phyloP scores from a whole-genome alignment of 2,329 filamentous ascomycete species.

The Dothiorella sarmentorum region DNA sequence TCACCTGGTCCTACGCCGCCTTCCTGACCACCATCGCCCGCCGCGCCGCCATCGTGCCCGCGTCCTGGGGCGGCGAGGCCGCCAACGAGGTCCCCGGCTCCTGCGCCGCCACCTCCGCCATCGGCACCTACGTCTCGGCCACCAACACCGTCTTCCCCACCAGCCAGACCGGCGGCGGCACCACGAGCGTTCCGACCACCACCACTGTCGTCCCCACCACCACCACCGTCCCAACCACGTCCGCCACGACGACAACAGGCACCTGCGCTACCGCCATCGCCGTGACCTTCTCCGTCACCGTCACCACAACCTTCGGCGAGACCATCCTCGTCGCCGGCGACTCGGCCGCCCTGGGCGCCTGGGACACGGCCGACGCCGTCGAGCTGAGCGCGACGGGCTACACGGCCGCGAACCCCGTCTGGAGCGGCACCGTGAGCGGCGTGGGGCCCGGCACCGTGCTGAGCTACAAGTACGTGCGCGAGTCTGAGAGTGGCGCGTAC shows the following conservation, averaged over 20 bases:
- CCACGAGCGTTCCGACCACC: constrained; percentile 24
- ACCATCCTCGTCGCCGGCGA: constrained; percentile 47
- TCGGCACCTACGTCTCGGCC: constrained; percentile 43
- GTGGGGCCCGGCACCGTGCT: constrained; percentile 42
- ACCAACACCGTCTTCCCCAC: constrained; percentile 39
- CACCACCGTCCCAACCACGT: constrained; percentile 21
- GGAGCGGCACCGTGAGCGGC: constrained; percentile 43
- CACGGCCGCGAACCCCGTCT: constrained; percentile 43
- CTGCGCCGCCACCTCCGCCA: constrained; percentile 34
- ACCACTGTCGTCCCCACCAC: constrained; percentile 20
- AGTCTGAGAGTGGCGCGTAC: constrained; percentile 44
- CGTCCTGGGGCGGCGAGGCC: constrained; percentile 4
- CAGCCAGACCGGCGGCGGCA: constrained; percentile 41
- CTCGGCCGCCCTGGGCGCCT: constrained; percentile 42
- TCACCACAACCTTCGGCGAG: constrained; percentile 48
- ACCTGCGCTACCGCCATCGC: constrained; percentile 30
- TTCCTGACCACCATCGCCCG: constrained; percentile 28
- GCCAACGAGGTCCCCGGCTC: background rate
- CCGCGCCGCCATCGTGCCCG: constrained; percentile 12
- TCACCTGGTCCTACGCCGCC: constrained; percentile 47
- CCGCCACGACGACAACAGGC: constrained; percentile 24
- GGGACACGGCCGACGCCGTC: constrained; percentile 40
- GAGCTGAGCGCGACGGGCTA: constrained; percentile 44
- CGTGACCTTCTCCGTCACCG: constrained; percentile 48
- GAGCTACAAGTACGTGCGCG: constrained; percentile 47